Conservation (phyloP, 2,329 filamentous ascomycete genomes). For the Colletotrichum sp. region DNA sequence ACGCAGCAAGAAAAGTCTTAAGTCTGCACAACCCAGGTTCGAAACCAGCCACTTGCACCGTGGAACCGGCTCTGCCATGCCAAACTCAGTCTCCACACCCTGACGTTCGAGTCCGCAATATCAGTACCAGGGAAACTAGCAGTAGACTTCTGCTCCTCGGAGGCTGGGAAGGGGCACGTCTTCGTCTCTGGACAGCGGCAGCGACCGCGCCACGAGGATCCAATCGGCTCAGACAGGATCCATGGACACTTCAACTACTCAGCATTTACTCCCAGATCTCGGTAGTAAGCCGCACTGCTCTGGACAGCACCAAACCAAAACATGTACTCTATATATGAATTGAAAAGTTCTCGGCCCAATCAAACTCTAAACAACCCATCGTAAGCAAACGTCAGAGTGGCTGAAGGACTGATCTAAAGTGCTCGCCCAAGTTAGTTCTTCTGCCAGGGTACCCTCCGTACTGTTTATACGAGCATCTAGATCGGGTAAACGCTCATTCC, state of each 20-base stretch:
- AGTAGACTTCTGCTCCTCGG: rapidly evolving
- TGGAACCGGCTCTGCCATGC: neutral
- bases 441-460: neutral
- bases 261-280: neutral
- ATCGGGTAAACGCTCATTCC: neutral
- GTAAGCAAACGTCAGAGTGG: neutral
- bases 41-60: neutral
- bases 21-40: neutral
- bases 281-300: neutral
- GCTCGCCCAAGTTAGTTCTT: neutral
- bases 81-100: neutral
- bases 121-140: neutral
- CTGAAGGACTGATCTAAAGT: neutral
- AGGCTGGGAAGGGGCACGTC: neutral
- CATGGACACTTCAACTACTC: neutral
- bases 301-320: neutral
- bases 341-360: neutral
- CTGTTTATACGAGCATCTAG: neutral
- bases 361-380: neutral
- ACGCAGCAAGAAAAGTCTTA: neutral
- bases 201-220: neutral
- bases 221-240: neutral
- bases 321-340: neutral
- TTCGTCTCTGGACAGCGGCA: neutral
- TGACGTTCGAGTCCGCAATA: neutral